A percentile compares a stretch with the other conserved stretches of the same genome.
Evolutionary conservation across 352 stramenopile species (phyloP).

Genomic region (Phytophthora tubulina): DNA sequence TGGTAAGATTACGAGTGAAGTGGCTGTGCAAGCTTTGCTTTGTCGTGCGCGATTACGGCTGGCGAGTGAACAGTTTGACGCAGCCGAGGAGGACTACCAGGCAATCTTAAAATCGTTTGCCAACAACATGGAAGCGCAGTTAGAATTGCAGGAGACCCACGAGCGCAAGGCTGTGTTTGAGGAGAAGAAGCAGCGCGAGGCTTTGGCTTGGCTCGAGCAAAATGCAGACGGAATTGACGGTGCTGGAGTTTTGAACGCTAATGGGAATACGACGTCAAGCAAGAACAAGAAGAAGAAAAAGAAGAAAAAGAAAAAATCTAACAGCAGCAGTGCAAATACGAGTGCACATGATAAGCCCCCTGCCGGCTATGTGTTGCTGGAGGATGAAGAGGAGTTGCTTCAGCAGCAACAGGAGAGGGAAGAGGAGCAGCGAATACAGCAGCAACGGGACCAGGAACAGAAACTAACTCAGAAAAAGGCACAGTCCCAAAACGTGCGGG

Average conservation of each 20-base stretch:
- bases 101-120: slow-evolving; percentile 65
- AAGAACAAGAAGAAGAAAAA: slow-evolving; percentile 83
- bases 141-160: slow-evolving; percentile 69
- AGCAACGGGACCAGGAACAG: slow-evolving; percentile 20
- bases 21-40: slow-evolving; percentile 62
- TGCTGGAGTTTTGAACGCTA: slow-evolving; percentile 31
- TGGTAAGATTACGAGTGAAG: slow-evolving; percentile 65
- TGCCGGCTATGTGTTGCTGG: slow-evolving; percentile 52
- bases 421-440: slow-evolving; percentile 30
- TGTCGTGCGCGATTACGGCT: slow-evolving; percentile 61
- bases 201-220: slow-evolving; percentile 63
- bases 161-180: slow-evolving; percentile 53
- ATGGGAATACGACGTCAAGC: slow-evolving; percentile 18
- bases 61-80: slow-evolving; percentile 61
- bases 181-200: slow-evolving; percentile 56
- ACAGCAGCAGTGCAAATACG: slow-evolving; percentile 8
- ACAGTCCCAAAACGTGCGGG: background rate
- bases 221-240: slow-evolving; percentile 49
- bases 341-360: slow-evolving; percentile 21
- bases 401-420: slow-evolving; percentile 32
- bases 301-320: slow-evolving; percentile 72
- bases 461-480: slow-evolving; percentile 15
- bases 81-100: slow-evolving; percentile 68
- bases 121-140: slow-evolving; percentile 85
- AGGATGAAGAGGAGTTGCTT: slow-evolving; percentile 54